A percentile compares a stretch with the other conserved stretches of the same genome.
These are phyloP conservation scores for Rhypophila decipiens DNA, from an alignment of 495 filamentous ascomycete species.

Conservation along the genomic window DNA sequence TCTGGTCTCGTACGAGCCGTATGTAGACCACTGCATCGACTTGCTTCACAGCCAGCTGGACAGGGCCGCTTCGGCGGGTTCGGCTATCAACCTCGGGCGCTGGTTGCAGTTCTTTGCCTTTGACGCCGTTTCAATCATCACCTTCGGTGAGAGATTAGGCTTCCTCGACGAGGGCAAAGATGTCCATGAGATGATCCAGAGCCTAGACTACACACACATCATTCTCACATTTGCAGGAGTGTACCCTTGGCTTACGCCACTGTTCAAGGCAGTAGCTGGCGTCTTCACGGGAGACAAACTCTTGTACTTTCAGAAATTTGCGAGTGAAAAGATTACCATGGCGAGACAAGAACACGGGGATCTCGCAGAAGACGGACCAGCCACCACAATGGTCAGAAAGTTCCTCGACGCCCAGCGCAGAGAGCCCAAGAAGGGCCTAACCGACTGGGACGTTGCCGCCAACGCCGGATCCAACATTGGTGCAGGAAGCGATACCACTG, in stretches of 20 bases:
- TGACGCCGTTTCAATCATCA: slow-evolving; percentile 17
- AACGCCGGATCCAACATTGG: slow-evolving; percentile 39
- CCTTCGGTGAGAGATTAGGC: slow-evolving; percentile 11
- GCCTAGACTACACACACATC: background rate
- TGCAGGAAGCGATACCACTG: slow-evolving; percentile 58
- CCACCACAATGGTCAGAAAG: background rate
- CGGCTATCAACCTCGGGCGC: slow-evolving; percentile 3
- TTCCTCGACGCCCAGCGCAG: slow-evolving; percentile 1
- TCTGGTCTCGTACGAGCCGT: slow-evolving; percentile 10
- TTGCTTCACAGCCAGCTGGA: slow-evolving; percentile 8
- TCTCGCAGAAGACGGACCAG: no score
- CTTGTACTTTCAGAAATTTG: no score
- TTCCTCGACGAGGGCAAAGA: slow-evolving; percentile 14
- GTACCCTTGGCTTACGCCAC: no score
- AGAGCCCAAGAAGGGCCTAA: background rate
- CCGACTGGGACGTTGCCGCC: slow-evolving; percentile 23
- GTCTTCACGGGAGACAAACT: no score
- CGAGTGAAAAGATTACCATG: no score
- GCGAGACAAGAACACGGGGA: no score
- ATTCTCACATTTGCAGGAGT: background rate
- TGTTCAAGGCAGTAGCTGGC: no score
- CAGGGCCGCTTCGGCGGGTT: background rate
- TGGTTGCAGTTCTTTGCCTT: slow-evolving; percentile 20
- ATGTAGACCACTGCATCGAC: slow-evolving; percentile 8
- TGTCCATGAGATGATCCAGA: slow-evolving; percentile 10